Evolutionary conservation across 257 asterid species (phyloP).

Genomic region (Parsonsia alboflavescens): DNA sequence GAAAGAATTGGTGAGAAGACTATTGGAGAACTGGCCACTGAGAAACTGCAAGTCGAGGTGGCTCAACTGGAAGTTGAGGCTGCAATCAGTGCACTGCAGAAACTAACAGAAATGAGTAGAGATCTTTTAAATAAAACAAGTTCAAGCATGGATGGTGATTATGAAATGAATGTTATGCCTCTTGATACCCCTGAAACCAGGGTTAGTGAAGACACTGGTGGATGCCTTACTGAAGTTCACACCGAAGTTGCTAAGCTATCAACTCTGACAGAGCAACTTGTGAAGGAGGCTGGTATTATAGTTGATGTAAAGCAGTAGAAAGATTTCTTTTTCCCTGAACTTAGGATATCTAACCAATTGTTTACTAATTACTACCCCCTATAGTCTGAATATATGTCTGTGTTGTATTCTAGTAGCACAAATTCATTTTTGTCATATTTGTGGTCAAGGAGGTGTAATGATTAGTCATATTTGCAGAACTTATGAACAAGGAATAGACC

Average conservation of each 20-base stretch:
- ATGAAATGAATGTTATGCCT: constrained; percentile 8
- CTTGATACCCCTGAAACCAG: constrained; percentile 17
- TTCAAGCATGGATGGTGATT: constrained; percentile 33
- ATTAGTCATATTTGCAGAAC: neutral
- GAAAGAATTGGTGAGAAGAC: constrained; percentile 49
- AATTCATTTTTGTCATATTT: neutral
- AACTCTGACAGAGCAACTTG: constrained; percentile 57
- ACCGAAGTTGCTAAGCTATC: constrained; percentile 61
- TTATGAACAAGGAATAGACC: neutral
- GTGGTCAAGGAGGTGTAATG: neutral
- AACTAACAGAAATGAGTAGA: constrained; percentile 63
- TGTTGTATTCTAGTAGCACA: neutral
- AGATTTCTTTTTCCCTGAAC: neutral
- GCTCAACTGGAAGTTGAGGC: constrained; percentile 81
- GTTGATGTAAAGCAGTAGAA: constrained; percentile 15
- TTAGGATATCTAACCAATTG: constrained; percentile 27
- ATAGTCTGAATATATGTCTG: neutral
- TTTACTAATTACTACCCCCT: neutral
- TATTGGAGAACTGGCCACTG: constrained; percentile 57
- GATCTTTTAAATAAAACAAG: constrained; percentile 47
- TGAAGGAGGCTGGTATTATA: constrained; percentile 46
- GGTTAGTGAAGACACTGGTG: neutral
- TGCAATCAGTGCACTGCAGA: constrained; percentile 58
- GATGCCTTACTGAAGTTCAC: constrained; percentile 37
- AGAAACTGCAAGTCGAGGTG: constrained; percentile 61